A percentile compares a stretch with the other conserved stretches of the same genome.
Evolutionary conservation across 176 grass and related monocot species (phyloP).

Genomic region (Aegilops sharonensis): DNA sequence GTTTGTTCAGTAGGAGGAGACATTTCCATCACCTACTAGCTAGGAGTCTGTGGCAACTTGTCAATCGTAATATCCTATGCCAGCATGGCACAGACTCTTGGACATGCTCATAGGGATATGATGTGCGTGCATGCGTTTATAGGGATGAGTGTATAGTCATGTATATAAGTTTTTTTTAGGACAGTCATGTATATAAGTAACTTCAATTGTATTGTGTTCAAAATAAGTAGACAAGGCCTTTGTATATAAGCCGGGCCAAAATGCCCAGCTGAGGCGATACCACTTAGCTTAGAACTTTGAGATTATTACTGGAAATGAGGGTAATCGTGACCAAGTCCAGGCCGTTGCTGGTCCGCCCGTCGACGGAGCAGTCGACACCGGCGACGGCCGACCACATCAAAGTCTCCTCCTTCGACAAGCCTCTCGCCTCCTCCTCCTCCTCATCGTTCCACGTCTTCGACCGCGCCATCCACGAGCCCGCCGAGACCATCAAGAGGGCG

Average conservation of each 20-base stretch:
- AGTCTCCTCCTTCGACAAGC: not conserved
- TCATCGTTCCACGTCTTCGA: not conserved
- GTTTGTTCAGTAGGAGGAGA: too few species aligned
- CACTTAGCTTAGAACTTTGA: not conserved
- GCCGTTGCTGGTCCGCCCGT: not conserved
- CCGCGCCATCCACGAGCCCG: not conserved
- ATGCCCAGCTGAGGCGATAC: not conserved
- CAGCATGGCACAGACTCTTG: too few species aligned
- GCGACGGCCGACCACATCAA: not conserved
- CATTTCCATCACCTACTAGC: too few species aligned
- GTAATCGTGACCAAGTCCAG: not conserved
- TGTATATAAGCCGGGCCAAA: not conserved
- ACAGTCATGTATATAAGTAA: too few species aligned
- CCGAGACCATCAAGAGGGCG: not conserved
- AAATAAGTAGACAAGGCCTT: too few species aligned
- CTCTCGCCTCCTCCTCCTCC: not conserved
- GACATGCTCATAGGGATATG: too few species aligned
- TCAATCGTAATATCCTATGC: too few species aligned
- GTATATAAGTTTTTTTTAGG: too few species aligned
- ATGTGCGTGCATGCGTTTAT: too few species aligned
- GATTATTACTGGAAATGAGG: not conserved
- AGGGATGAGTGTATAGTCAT: too few species aligned
- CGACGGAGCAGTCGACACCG: not conserved
- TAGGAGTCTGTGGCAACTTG: too few species aligned
- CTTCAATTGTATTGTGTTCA: too few species aligned